Percentiles rank a stretch among this genome's conserved stretches.
These are phyloP conservation scores for Stachybotrys elegans DNA, from an alignment of 2,329 filamentous ascomycete genomes.

Conservation along the genomic window DNA sequence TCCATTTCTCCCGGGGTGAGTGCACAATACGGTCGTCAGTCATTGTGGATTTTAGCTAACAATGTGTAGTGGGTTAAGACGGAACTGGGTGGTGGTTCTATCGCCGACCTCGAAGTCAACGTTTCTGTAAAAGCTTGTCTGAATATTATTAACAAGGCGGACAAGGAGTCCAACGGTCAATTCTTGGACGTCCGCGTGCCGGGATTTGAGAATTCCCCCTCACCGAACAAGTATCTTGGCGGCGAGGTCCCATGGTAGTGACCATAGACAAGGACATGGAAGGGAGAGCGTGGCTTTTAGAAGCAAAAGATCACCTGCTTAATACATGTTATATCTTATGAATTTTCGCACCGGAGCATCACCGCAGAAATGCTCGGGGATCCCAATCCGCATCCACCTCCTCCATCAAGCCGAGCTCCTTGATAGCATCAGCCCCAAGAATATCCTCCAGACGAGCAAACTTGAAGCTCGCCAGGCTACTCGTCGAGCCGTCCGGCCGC, in stretches of 20 bases:
- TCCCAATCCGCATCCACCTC: constrained; percentile 34
- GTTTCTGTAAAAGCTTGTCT: constrained; percentile 23
- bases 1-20: constrained; percentile 38
- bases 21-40: constrained; percentile 4
- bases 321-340: too few relatives aligned
- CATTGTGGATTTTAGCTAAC: neutral
- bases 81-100: constrained; percentile 31
- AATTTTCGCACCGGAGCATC: too few relatives aligned
- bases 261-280: too few relatives aligned
- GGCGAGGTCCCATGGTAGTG: constrained; percentile 7
- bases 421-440: constrained; percentile 20
- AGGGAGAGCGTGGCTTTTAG: neutral
- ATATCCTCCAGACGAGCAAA: constrained; percentile 36
- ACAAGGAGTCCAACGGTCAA: constrained; percentile 8
- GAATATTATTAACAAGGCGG: constrained; percentile 6
- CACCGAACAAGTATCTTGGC: constrained; percentile 6
- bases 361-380: constrained; percentile 19
- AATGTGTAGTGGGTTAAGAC: constrained; percentile 37
- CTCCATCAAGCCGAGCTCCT: constrained; percentile 22
- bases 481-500: constrained; percentile 38
- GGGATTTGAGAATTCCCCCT: constrained; percentile 8
- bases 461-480: constrained; percentile 45
- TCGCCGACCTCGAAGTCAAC: constrained; percentile 35
- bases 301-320: neutral
- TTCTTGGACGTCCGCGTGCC: constrained; percentile 10